These are phyloP conservation scores for Urtica urens DNA, from an alignment of 306 rosid genomes.

Conservation along the genomic window DNA sequence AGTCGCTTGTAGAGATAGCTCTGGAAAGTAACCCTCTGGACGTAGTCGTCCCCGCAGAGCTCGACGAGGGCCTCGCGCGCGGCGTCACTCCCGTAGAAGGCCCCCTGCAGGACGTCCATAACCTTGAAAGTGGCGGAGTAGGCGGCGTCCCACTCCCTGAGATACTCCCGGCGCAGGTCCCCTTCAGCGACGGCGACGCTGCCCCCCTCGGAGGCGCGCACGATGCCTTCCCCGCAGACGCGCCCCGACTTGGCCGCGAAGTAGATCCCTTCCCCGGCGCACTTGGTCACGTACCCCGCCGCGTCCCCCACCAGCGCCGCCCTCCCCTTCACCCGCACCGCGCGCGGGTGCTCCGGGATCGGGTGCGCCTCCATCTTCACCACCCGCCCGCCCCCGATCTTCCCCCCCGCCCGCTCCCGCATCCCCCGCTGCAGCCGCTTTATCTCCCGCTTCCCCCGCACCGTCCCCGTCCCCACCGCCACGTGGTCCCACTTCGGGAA, in stretches of 20 bases:
- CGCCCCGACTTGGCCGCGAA: slow-evolving; percentile 78
- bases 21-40: slow-evolving; percentile 84
- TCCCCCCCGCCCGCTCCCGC: slow-evolving; percentile 38
- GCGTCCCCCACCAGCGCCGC: slow-evolving; percentile 89
- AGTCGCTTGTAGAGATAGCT: slow-evolving; percentile 73
- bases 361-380: slow-evolving; percentile 89
- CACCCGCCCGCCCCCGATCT: slow-evolving; percentile 63
- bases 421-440: slow-evolving; percentile 54
- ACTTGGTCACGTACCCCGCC: slow-evolving; percentile 75
- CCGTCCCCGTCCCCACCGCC: slow-evolving; percentile 94
- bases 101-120: slow-evolving; percentile 73
- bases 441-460: slow-evolving; percentile 46
- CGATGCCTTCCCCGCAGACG: slow-evolving; percentile 62
- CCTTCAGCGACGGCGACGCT: slow-evolving; percentile 40
- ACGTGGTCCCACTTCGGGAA: slow-evolving; percentile 92
- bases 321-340: slow-evolving; percentile 48
- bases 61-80: slow-evolving; percentile 86
- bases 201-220: slow-evolving; percentile 67
- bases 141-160: slow-evolving; percentile 59
- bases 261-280: slow-evolving; percentile 85
- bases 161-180: slow-evolving; percentile 72
- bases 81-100: slow-evolving; percentile 62
- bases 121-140: slow-evolving; percentile 45
- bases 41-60: slow-evolving; percentile 82
- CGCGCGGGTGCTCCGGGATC: slow-evolving; percentile 79